Percentiles rank a stretch among this genome's conserved stretches.
phyloP scores from a whole-genome alignment of 2,329 filamentous ascomycete species.

The Hypoxylon sp. region DNA sequence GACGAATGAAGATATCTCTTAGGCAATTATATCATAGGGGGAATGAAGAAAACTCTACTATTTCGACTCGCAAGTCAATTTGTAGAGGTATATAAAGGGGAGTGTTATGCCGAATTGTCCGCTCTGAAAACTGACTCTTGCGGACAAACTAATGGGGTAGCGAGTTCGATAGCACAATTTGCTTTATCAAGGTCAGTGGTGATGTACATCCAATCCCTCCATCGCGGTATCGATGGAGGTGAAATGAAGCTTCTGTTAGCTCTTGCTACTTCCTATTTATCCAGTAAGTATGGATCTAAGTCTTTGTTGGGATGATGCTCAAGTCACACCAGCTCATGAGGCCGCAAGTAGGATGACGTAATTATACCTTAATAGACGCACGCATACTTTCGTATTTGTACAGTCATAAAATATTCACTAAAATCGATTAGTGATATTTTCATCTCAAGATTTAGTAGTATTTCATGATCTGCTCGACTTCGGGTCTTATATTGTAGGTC shows the following conservation, averaged over 20 bases:
- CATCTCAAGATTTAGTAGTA: not conserved
- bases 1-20: not conserved
- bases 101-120: no score
- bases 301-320: not conserved
- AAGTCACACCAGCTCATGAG: slow-evolving; percentile 5
- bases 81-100: not conserved
- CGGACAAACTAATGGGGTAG: not conserved
- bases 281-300: not conserved
- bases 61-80: not conserved
- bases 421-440: not conserved
- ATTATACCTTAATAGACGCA: not conserved
- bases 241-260: not conserved
- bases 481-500: not conserved
- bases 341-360: slow-evolving; percentile 17
- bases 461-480: not conserved
- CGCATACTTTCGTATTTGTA: slow-evolving; percentile 5
- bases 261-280: not conserved
- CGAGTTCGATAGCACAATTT: not conserved
- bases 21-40: not conserved
- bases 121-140: not conserved
- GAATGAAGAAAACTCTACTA: not conserved
- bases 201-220: not conserved
- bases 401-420: not conserved
- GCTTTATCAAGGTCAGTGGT: not conserved
- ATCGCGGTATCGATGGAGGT: not conserved